Percentiles rank a stretch among this genome's conserved stretches.
These are phyloP conservation scores for Diaporthe longicolla DNA, from an alignment of 2,329 filamentous ascomycete species.

Conservation along the genomic window DNA sequence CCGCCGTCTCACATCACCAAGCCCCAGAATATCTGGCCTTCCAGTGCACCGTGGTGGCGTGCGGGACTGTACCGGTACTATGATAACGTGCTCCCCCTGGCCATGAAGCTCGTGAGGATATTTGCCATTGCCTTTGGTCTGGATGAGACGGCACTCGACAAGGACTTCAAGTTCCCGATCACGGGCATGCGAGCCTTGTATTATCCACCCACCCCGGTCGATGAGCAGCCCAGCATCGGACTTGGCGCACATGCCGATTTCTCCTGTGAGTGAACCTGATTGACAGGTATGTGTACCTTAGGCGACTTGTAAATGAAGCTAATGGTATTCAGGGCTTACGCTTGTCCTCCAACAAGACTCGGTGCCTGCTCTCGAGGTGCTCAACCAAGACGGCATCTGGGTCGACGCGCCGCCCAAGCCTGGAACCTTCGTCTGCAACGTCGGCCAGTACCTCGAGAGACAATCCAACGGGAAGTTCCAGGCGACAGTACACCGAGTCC, in stretches of 20 bases:
- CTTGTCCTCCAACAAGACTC: conserved; percentile 53
- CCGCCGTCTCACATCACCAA: conserved; percentile 48
- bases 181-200: conserved; percentile 58
- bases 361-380: conserved; percentile 54
- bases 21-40: conserved; percentile 54
- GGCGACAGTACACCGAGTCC: conserved; percentile 56
- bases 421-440: conserved; percentile 56
- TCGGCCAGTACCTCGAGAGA: conserved; percentile 57
- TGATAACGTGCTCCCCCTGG: conserved; percentile 48
- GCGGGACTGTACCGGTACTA: conserved; percentile 54
- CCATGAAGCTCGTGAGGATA: conserved; percentile 51
- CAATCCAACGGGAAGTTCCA: conserved; percentile 57
- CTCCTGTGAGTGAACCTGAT: conserved; percentile 48
- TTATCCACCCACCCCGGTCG: conserved; percentile 53
- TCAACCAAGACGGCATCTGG: conserved; percentile 58
- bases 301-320: neutral
- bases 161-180: conserved; percentile 56
- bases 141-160: conserved; percentile 55
- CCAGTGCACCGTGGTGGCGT: conserved; percentile 50
- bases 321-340: conserved; percentile 50
- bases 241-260: conserved; percentile 59
- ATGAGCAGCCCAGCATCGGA: conserved; percentile 49
- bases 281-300: neutral
- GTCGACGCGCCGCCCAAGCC: conserved; percentile 54
- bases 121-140: conserved; percentile 57